Evolutionary conservation across 129 eudicot genomes (phyloP), one percentile per base, ranked within the genome.

Genomic region (Glebionis coronaria): DNA sequence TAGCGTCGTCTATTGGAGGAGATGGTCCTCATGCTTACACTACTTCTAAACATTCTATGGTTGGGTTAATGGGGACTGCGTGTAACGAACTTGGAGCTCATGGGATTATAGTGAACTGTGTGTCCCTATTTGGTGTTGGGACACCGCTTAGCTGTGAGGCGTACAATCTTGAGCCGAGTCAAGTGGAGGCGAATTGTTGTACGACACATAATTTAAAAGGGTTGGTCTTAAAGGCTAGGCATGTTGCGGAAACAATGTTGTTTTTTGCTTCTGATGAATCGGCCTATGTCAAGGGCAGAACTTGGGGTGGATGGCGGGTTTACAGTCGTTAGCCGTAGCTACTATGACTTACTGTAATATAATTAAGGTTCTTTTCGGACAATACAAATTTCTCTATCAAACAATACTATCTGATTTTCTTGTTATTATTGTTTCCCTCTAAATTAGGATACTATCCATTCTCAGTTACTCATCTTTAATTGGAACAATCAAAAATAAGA

Each of bases 191-290:
- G 0, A 67, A 63, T 15, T 81, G 71, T 10, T 27, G 78, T 12
- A 81, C 60, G 3, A 16, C 44, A 12, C 84, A 75, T 0, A 87
- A 80, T 21, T 57, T 91, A 51, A 91, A 91, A 68, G 97, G 95
- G 7, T 40, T 79, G 3, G 85, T 81, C 16, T 73, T 90, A 78
- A 90, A 78, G 71, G 75, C 95, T 0, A 79, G 67, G 42, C 92
- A 90, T 20, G 80, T 90, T 27, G 97, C 97, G 0, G 87, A 90
- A 58, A 91, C 95, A 7, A 90, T 87, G 2, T 62, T 90, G 68
- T 90, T 84, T 74, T 71, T 90, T 4, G 97, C 95, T 15, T 90
- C 97, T 0, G 92, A 87, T 61, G 95, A 87, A 51, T 87, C 97
- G 23, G 87, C 77, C 28, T 90, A 83, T 59, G 77, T 85, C 3